Percentiles rank a stretch among this genome's conserved stretches.
Evolutionary conservation across 495 filamentous ascomycete genomes (phyloP).

Genomic region (Aspergillus saccharolyticus): DNA sequence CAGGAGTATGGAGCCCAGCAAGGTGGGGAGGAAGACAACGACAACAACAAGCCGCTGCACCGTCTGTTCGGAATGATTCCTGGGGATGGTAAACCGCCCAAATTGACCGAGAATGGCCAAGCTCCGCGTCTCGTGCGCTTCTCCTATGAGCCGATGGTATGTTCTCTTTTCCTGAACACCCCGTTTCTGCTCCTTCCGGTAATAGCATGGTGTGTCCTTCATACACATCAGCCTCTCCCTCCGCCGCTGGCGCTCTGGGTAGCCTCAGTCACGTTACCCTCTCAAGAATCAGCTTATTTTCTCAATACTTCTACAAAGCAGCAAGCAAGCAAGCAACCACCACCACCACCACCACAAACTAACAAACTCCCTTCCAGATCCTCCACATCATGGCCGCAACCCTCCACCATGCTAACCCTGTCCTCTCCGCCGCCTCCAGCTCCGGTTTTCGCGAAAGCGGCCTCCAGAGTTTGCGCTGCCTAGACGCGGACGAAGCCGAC

Average conservation of each 20-base stretch:
- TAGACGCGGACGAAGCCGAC: slow-evolving; percentile 26
- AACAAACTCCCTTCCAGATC: slow-evolving; percentile 50
- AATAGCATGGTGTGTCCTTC: too few relatives aligned
- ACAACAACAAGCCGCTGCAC: slow-evolving; percentile 17
- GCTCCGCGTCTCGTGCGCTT: slow-evolving; percentile 67
- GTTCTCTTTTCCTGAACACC: slow-evolving; percentile 15
- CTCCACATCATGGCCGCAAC: slow-evolving; percentile 79
- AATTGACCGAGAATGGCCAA: slow-evolving; percentile 15
- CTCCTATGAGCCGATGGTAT: slow-evolving; percentile 92
- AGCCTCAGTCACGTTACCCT: too few relatives aligned
- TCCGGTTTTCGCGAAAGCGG: slow-evolving; percentile 90
- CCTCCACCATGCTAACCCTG: slow-evolving; percentile 60
- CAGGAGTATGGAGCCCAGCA: slow-evolving; percentile 19
- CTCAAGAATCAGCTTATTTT: too few relatives aligned
- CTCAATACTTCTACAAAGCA: too few relatives aligned
- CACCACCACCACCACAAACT: too few relatives aligned
- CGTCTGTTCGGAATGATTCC: slow-evolving; percentile 32
- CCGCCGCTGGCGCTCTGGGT: too few relatives aligned
- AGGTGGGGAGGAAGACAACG: background rate
- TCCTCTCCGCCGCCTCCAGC: slow-evolving; percentile 67
- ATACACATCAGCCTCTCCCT: too few relatives aligned
- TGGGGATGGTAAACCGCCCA: slow-evolving; percentile 28
- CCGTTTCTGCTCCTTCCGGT: background rate
- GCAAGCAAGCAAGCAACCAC: too few relatives aligned
- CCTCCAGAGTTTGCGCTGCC: slow-evolving; percentile 41